Percentiles rank a stretch among this genome's conserved stretches.
Evolutionary conservation across 768 basidiomycete genomes (phyloP).

Genomic region (Bullera alba): DNA sequence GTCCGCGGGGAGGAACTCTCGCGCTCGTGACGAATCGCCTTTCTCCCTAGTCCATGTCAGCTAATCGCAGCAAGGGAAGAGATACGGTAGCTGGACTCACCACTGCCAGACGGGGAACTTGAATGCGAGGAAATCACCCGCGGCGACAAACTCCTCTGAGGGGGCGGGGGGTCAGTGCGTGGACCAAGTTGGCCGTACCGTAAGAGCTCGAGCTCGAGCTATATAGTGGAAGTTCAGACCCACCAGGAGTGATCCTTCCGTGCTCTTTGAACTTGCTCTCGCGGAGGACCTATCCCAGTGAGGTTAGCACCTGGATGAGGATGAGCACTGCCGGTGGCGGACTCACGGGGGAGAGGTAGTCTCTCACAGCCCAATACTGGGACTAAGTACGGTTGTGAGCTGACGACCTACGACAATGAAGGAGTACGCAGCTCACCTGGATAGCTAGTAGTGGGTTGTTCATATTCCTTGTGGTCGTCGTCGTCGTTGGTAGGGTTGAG

Average conservation of each 20-base stretch:
- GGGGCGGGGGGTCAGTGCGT: slow-evolving; percentile 22
- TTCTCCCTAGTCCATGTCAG: slow-evolving; percentile 63
- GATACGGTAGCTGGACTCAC: slow-evolving; percentile 52
- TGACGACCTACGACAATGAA: not conserved
- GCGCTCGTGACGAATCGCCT: slow-evolving; percentile 73
- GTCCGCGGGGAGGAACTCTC: slow-evolving; percentile 88
- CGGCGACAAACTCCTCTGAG: slow-evolving; percentile 93
- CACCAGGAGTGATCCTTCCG: slow-evolving; percentile 89
- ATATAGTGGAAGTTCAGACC: not conserved
- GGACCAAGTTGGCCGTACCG: slow-evolving; percentile 3
- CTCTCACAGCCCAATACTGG: slow-evolving; percentile 87
- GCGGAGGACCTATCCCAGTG: slow-evolving; percentile 65
- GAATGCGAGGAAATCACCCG: slow-evolving; percentile 93
- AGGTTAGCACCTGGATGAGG: too few species aligned
- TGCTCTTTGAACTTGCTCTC: slow-evolving; percentile 99
- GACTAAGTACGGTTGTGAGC: slow-evolving; percentile 53
- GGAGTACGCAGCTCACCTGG: slow-evolving; percentile 43
- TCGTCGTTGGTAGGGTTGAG: too few species aligned
- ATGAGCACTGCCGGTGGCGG: slow-evolving; percentile 8
- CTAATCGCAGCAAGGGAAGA: not conserved
- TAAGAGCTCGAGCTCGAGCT: not conserved
- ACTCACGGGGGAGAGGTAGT: slow-evolving; percentile 63
- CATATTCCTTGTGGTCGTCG: slow-evolving; percentile 17
- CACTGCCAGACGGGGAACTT: slow-evolving; percentile 99
- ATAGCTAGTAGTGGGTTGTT: slow-evolving; percentile 45